Base-by-base conservation (phyloP, 257 asterid genomes). In the Echites panduratus region DNA sequence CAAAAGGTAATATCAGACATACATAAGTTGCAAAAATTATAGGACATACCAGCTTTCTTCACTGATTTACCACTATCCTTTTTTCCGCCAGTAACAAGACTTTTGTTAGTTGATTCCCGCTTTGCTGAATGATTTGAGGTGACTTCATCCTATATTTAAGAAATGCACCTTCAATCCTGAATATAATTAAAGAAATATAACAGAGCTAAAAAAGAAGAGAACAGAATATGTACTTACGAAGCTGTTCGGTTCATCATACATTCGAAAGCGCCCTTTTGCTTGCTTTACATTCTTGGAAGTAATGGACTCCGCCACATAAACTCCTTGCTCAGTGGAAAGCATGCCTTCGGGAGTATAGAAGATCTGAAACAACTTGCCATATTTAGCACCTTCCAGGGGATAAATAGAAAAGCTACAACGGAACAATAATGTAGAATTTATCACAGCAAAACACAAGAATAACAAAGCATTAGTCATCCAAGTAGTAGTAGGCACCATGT, bases 251-350 rank as follows among this genome's bases (percentile, higher is more conserved):
- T 80, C 79, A 75, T 89, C 96, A 74, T 89, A 92, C 56, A 73
- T 77, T 68, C 88, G 87, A 79, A 89, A 88, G 70, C 97, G 97
- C n/a, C 96, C 97, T 86, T 94, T 94, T 29, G 97, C 96, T 81
- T 87, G 98, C 74, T 82, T 89, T 83, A 87, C 85, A 79, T 91
- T 91, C 83, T 81, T 89, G 26, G 93, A 67, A 58, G 78, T 85
- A 84, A 89, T 89, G 80, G 88, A 89, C 75, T 91, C 97, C 45
- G 97, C 96, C 70, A 94, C 70, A 82, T 91, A 91, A 85, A 94
- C 89, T 79, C 99, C 97, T 83, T 77, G 95, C 86, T 94, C 99
- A 50, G 88, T 89, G 24, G 97, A 91, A 76, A 94, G 96, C 85
- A 77, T 80, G 79, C 99, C 97, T 74, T 91, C 98, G 40, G 99